Evolutionary conservation across 352 stramenopile species (phyloP), one percentile per base, ranked within the genome.

Genomic region (Albugo laibachii): DNA sequence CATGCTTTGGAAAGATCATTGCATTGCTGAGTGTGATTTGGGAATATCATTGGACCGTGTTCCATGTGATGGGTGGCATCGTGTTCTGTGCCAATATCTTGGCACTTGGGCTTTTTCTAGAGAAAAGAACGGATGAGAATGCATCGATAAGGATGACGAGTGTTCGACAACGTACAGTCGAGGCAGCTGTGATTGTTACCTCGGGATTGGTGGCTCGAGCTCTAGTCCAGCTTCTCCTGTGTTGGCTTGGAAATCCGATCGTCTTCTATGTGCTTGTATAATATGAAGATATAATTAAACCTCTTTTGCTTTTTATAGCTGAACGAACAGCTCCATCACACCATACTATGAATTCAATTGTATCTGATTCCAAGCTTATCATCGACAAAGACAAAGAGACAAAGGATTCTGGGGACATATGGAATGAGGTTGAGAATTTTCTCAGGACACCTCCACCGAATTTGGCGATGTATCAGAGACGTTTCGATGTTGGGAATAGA

Each of bases 31-130:
- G 70, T 1, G 72, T 88, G 27, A 88, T 88, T 46, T 88, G 75
- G 75, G 75, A 88, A 55, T 85, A 80, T 57, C 62, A 88, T 53
- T 85, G 75, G 75, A 84, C 66, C 27, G 83, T 85, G 46, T 58
- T 88, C 15, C 72, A 88, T 58, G 75, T 88, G 31, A 85, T 84
- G 47, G 75, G 69, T 38, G 65, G 55, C 12, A 65, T 88, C 12
- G 72, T 88, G 11, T 57, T 81, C 19, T 70, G 74, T 37, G 84
- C 75, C 5, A 82, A 88, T 50, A 60, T 78, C 15, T 52, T 88
- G 20, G 72, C 67, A 37, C 48, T 88, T 44, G 67, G 83, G 53
- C 57, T 88, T 42, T 58, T 84, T 35, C 58, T 88, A 10, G 56
- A 49, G 11, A 70, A 84, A 36, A 45, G 48, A 35, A 45, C 58